phyloP scores from a whole-genome alignment of 2,329 filamentous ascomycete genomes.

The Neofusicoccum ribis region DNA sequence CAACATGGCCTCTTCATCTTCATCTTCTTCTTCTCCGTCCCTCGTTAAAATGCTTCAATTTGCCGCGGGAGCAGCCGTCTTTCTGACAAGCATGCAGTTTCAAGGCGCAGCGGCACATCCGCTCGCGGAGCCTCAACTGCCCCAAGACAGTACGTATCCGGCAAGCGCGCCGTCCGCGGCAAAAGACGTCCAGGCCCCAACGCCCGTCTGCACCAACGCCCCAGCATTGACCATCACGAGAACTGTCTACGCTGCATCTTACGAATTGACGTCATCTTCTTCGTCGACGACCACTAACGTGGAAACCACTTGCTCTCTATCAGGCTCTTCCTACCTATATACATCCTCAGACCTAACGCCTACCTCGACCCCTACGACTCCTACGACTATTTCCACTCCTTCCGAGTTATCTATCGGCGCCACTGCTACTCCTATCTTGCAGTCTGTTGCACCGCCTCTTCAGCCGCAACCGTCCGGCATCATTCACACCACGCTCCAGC shows the following conservation, averaged over 20 bases:
- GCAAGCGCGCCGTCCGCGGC: not conserved
- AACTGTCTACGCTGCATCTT: slow-evolving; percentile 6
- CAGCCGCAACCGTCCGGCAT: slow-evolving; percentile 7
- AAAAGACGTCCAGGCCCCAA: not conserved
- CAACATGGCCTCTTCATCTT: not conserved
- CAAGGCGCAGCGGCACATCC: not conserved
- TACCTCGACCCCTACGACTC: not conserved
- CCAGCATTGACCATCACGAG: not conserved
- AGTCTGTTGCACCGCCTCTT: slow-evolving; percentile 7
- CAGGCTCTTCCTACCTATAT: not conserved
- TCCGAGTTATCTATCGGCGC: not conserved
- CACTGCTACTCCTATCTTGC: not conserved
- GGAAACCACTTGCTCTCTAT: not conserved
- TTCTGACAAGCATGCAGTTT: slow-evolving; percentile 11
- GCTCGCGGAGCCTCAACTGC: not conserved
- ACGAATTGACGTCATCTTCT: not conserved
- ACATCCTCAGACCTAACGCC: not conserved
- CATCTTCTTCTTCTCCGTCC: not conserved
- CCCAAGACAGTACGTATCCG: slow-evolving; percentile 11
- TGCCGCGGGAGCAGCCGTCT: slow-evolving; percentile 1
- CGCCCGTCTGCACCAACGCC: not conserved
- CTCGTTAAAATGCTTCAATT: not conserved
- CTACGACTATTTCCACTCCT: not conserved
- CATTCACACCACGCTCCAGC: slow-evolving; percentile 1
- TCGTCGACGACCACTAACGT: not conserved